Evolutionary conservation across 2,329 filamentous ascomycete genomes (phyloP), one percentile per base, ranked within the genome.

Genomic region (Pyrenochaeta sp.): DNA sequence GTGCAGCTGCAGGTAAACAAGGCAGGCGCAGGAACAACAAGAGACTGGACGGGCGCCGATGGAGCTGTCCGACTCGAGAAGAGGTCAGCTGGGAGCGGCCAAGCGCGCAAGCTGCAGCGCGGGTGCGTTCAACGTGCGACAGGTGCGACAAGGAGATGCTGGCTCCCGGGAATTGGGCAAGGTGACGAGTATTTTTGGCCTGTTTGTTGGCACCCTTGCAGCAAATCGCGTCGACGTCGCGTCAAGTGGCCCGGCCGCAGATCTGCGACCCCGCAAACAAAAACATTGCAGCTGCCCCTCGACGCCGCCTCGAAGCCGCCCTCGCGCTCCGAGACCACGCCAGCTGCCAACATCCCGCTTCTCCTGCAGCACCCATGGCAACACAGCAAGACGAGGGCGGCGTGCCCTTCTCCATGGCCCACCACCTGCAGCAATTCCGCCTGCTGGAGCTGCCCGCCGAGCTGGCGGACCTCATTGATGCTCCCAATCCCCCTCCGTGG

Each of bases 381-480:
- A 73, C 74, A 13, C 76, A 68, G 54, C 65, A 77, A 48, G 54
- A 70, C 26, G 57, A 65, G 29, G 58, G 58, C 41, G 72, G 70
- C 37, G 68, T 78, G 41, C 67, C 72, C 17, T 71, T 81, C 51
- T 66, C 70, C 36, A 58, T 80, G 20, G 61, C 71, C 35, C 66
- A 73, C 34, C 53, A 71, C 9, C 76, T 82, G 53, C 75, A 82
- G 55, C 74, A 74, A 15, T 80, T 85, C 62, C 77, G 81, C 26
- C 72, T 87, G 21, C 74, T 87, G 14, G 84, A 87, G 68, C 74
- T 87, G 13, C 78, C 84, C 9, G 69, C 81, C 2, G 80, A 83
- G 22, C 59, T 87, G 23, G 74, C 83, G 9, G 74, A 78, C 23
- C 64, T 83, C 29, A 62, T 86, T 22, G 72, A 77, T 14, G 74